A percentile compares a stretch with the other conserved stretches of the same genome.
These are phyloP conservation scores for Gliomastix tumulicola DNA, from an alignment of 2,329 filamentous ascomycete genomes.

Conservation along the genomic window DNA sequence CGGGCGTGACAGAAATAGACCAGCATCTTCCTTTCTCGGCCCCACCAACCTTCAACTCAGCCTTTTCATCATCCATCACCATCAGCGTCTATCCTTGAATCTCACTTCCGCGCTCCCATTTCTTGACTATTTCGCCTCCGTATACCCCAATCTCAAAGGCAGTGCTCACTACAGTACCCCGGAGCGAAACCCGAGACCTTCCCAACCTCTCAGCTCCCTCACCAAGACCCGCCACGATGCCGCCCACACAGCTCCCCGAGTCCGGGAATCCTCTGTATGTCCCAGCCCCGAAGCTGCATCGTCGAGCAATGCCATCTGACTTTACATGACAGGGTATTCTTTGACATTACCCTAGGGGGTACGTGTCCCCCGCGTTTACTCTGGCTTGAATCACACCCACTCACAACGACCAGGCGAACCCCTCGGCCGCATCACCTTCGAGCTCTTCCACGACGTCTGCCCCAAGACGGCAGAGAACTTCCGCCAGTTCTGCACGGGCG, in stretches of 20 bases:
- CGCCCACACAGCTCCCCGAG: constrained; percentile 36
- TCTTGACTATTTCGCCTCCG: too few species aligned
- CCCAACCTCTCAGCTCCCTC: too few species aligned
- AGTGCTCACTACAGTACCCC: too few species aligned
- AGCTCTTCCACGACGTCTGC: constrained; percentile 79
- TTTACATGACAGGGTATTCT: constrained; percentile 52
- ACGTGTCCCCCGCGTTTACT: constrained; percentile 19
- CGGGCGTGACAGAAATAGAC: too few species aligned
- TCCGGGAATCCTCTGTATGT: constrained; percentile 42
- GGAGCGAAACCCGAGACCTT: too few species aligned
- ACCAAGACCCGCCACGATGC: constrained; percentile 22
- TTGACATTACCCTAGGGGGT: constrained; percentile 76
- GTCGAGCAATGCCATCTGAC: neutral
- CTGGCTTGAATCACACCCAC: neutral
- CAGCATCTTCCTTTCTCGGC: too few species aligned
- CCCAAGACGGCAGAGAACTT: constrained; percentile 95
- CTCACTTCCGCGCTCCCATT: too few species aligned
- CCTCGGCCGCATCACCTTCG: constrained; percentile 80
- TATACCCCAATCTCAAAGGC: too few species aligned
- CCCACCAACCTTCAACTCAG: too few species aligned
- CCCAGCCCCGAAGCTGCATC: neutral
- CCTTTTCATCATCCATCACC: too few species aligned
- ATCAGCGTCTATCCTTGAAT: too few species aligned
- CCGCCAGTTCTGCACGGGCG: constrained; percentile 92
- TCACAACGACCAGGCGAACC: constrained; percentile 59